These are phyloP conservation scores for Lophium mytilinum DNA, from an alignment of 495 filamentous ascomycete species.

Conservation along the genomic window DNA sequence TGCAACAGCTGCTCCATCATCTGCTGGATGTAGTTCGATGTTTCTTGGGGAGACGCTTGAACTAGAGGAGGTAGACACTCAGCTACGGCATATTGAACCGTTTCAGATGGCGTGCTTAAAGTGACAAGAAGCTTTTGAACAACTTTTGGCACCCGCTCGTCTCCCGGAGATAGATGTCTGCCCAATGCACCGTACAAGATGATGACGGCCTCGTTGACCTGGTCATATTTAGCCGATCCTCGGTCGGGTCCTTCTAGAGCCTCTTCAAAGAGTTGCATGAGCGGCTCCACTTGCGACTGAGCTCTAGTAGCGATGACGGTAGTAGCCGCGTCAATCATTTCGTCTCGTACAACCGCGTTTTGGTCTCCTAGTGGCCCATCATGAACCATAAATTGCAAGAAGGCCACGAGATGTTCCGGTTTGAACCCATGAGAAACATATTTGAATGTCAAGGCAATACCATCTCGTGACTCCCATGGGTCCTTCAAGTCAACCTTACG, in stretches of 20 bases:
- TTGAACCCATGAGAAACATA: conserved; percentile 65
- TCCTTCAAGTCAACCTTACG: conserved; percentile 75
- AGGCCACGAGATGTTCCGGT: conserved; percentile 58
- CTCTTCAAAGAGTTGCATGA: conserved; percentile 85
- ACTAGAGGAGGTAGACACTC: conserved; percentile 88
- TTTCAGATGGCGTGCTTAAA: conserved; percentile 89
- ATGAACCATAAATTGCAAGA: conserved; percentile 78
- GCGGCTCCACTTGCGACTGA: conserved; percentile 68
- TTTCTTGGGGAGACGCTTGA: conserved; percentile 65
- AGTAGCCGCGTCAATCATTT: conserved; percentile 92
- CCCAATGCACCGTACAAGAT: conserved; percentile 93
- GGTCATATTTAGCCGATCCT: conserved; percentile 66
- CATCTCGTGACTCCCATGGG: conserved; percentile 83
- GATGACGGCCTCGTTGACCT: conserved; percentile 92
- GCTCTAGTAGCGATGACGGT: conserved; percentile 72
- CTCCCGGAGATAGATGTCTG: conserved; percentile 73
- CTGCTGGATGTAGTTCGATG: conserved; percentile 68
- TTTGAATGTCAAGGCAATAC: conserved; percentile 78
- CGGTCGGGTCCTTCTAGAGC: conserved; percentile 76
- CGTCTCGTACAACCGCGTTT: conserved; percentile 63
- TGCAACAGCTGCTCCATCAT: conserved; percentile 71
- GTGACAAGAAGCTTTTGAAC: conserved; percentile 76
- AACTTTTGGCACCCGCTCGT: conserved; percentile 75
- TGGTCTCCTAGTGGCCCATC: conserved; percentile 74
- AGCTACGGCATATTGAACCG: conserved; percentile 91